A percentile compares a stretch with the other conserved stretches of the same genome.
phyloP scores from a whole-genome alignment of 768 basidiomycete species.

The Suillus variegatus region DNA sequence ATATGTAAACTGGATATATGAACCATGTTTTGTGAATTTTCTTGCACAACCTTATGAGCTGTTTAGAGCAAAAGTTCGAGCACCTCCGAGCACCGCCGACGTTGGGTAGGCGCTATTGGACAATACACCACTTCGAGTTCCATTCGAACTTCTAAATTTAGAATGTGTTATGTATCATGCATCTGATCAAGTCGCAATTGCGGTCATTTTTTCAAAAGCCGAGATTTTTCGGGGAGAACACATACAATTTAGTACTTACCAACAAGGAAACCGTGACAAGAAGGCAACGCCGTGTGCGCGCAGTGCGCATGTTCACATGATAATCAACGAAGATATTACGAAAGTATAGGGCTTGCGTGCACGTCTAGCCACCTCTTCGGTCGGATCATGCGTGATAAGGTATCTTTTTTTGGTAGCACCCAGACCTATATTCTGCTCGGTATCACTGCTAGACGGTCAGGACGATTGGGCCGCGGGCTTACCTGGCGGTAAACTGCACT shows the following conservation, averaged over 20 bases:
- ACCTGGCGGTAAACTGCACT: background rate
- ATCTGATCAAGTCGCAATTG: background rate
- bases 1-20: background rate
- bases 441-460: background rate
- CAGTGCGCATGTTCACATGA: no score
- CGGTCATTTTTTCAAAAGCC: background rate
- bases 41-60: background rate
- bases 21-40: background rate
- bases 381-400: conserved; percentile 4
- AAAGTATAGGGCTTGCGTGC: background rate
- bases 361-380: background rate
- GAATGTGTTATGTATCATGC: background rate
- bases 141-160: background rate
- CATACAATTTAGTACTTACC: background rate
- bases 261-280: background rate
- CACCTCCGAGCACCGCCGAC: background rate
- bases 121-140: background rate
- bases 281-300: background rate
- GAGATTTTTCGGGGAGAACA: background rate
- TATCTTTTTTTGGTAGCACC: background rate
- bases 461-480: background rate
- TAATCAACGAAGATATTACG: background rate
- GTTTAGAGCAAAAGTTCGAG: background rate
- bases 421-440: background rate
- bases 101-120: background rate